phyloP scores from a whole-genome alignment of 352 stramenopile genomes.

The Globisporangium spiculum region DNA sequence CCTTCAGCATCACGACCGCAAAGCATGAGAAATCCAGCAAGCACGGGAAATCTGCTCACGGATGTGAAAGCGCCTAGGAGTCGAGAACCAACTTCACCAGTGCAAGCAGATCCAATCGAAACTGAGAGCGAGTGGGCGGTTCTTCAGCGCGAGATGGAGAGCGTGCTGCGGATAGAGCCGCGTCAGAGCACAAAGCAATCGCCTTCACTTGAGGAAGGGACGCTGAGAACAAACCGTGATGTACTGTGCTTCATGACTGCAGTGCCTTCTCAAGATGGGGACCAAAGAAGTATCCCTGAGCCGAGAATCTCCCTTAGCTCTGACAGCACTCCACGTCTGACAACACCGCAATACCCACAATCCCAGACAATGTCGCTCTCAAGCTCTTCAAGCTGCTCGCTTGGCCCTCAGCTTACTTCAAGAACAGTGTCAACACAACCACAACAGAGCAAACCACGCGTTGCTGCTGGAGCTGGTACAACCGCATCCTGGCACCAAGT shows the following conservation, averaged over 20 bases:
- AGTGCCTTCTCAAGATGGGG: background rate
- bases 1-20: background rate
- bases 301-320: background rate
- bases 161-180: conserved; percentile 12
- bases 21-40: background rate
- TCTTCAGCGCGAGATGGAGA: conserved; percentile 17
- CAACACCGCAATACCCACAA: background rate
- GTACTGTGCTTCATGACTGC: conserved; percentile 29
- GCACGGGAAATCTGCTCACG: background rate
- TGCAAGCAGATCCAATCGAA: background rate
- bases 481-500: conserved; percentile 37
- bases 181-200: background rate
- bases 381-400: background rate
- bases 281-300: background rate
- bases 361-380: background rate
- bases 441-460: conserved; percentile 5
- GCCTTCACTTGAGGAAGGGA: background rate
- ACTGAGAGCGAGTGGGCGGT: conserved; percentile 7
- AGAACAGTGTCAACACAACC: background rate
- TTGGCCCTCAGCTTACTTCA: background rate
- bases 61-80: background rate
- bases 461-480: background rate
- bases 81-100: background rate
- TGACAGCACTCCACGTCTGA: background rate
- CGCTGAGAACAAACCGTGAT: conserved; percentile 2